A percentile compares a stretch with the other conserved stretches of the same genome.
Conservation (phyloP, 345 rosid species). For the Adansonia digitata region DNA sequence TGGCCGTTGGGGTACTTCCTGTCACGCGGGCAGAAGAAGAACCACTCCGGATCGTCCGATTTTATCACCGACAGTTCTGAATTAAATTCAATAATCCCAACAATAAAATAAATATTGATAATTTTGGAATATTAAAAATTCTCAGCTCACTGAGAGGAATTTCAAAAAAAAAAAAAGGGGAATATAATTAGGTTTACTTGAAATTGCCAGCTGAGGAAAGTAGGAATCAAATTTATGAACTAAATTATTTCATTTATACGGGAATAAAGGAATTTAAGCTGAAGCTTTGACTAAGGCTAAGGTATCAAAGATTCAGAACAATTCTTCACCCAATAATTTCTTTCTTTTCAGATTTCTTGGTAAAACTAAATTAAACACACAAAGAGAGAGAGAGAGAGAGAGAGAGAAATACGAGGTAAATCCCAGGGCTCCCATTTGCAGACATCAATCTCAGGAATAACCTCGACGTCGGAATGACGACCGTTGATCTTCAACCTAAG, state of each 20-base stretch:
- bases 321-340: not conserved
- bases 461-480: slow-evolving; percentile 64
- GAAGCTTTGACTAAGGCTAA: not conserved
- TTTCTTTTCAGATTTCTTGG: not conserved
- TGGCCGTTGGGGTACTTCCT: slow-evolving; percentile 87
- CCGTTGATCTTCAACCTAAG: slow-evolving; percentile 81
- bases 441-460: slow-evolving; percentile 77
- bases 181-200: not conserved
- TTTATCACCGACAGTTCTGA: slow-evolving; percentile 74
- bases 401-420: slow-evolving; percentile 53
- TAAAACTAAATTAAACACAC: not conserved
- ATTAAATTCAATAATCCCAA: not conserved
- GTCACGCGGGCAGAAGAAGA: slow-evolving; percentile 90
- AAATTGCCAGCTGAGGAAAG: not conserved
- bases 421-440: slow-evolving; percentile 99
- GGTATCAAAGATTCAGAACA: slow-evolving; percentile 12
- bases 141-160: not conserved
- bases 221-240: not conserved
- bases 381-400: not conserved
- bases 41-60: slow-evolving; percentile 89
- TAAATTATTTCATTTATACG: not conserved
- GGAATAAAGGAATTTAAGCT: slow-evolving; percentile 12
- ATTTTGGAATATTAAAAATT: slow-evolving; percentile 9
- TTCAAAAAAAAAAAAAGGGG: slow-evolving; percentile 6
- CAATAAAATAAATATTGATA: not conserved